Evolutionary conservation across 441 rosid genomes (phyloP), one percentile per base, ranked within the genome.

Genomic region (Raphanus hybrid): DNA sequence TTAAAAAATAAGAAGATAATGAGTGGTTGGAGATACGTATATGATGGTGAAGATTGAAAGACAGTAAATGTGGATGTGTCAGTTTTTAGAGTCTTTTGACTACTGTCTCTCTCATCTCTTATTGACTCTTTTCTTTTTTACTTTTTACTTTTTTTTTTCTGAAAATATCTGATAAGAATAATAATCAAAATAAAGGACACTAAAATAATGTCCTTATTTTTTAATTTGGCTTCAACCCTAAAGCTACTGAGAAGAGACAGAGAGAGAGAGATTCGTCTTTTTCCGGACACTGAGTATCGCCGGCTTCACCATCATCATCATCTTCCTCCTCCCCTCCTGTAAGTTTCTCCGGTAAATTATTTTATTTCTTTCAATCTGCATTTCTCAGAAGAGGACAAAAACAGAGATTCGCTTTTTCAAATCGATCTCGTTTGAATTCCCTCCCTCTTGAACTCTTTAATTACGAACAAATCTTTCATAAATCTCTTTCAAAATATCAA

Each of bases 281-380:
- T n/a, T 69, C 8, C 65, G 65, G 71, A 64, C 59, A 76, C 75
- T 26, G 69, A 26, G 16, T 5, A 34, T 76, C 75, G 11, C 32
- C 79, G 9, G 63, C 63, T 18, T n/a, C 65, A 4, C 8, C 73
- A 37, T 54, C 63, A 8, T 10, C 73, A 0, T 55, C 73, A 3
- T 71, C 66, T 2, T 45, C 11, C 43, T 39, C 43, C 43, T 39
- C 43, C 11, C 64, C 18, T 50, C 29, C 62, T 60, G 73, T 78
- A 67, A 78, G 81, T 45, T 59, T 2, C 18, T 7, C 7, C 15
- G 11, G 10, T 8, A 18, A 23, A 18, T 7, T 64, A 55, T 23
- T n/a, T 23, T 58, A 39, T 39, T 39, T 39, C 3, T 65, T 58
- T 26, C 23, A 10, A 0, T 12, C 73, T 67, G 57, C 80, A 34